Conservation (phyloP, 306 rosid species). For the Gynostemma pentaphyllum region DNA sequence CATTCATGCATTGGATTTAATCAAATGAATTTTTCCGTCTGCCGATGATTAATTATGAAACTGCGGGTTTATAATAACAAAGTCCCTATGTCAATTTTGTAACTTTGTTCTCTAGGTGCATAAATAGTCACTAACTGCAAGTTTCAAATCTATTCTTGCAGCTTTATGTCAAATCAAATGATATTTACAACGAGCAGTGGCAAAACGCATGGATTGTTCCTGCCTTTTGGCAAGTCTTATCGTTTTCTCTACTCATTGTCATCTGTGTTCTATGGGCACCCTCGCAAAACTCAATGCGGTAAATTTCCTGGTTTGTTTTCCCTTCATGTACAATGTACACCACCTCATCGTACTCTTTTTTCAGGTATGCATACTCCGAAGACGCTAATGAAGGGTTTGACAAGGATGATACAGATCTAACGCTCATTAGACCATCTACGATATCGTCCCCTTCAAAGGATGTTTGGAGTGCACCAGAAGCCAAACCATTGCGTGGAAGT, state of each 20-base stretch:
- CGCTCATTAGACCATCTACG: slow-evolving; percentile 75
- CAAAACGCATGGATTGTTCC: slow-evolving; percentile 91
- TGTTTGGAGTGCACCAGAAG: slow-evolving; percentile 31
- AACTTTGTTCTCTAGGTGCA: neutral
- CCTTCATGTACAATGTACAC: neutral
- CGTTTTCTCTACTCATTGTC: slow-evolving; percentile 69
- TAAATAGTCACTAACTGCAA: neutral
- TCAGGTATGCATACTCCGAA: slow-evolving; percentile 67
- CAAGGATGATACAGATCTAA: slow-evolving; percentile 59
- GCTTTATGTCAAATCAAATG: slow-evolving; percentile 78
- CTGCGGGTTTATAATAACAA: neutral
- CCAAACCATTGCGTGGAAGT: slow-evolving; percentile 27
- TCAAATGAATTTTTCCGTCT: too few species aligned
- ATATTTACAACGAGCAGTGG: slow-evolving; percentile 82
- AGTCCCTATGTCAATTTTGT: neutral
- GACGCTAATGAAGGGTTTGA: slow-evolving; percentile 76
- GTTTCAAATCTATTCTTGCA: slow-evolving; percentile 26
- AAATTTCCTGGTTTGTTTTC: slow-evolving; percentile 6
- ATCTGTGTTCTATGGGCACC: slow-evolving; percentile 93
- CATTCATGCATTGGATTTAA: neutral
- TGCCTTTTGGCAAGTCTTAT: slow-evolving; percentile 91
- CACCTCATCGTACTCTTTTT: neutral
- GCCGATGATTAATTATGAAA: neutral
- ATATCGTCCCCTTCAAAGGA: slow-evolving; percentile 50
- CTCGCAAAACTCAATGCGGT: slow-evolving; percentile 85